phyloP scores from a whole-genome alignment of 805 yeast genomes.

The Ogataea corticis region DNA sequence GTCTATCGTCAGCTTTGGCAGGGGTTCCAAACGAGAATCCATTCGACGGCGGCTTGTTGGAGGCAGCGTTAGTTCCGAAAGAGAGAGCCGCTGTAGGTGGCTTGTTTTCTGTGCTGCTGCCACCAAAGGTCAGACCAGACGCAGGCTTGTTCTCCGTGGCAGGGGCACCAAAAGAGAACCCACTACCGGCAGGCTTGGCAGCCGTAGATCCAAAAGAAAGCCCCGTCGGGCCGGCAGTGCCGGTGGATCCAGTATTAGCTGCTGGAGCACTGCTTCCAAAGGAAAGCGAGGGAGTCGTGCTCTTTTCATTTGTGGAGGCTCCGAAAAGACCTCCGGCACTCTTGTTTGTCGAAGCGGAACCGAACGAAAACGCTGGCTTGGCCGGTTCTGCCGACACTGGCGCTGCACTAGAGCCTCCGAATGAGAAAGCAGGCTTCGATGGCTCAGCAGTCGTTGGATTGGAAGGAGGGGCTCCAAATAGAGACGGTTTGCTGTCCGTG shows the following conservation, averaged over 20 bases:
- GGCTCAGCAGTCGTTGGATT: conserved; percentile 5
- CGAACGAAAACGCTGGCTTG: conserved; percentile 6
- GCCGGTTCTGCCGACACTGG: not conserved
- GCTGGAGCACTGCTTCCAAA: conserved; percentile 2
- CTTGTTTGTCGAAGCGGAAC: not conserved
- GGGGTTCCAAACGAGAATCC: conserved; percentile 10
- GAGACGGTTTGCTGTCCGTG: conserved; percentile 18
- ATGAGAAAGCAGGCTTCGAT: conserved; percentile 13
- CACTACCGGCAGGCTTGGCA: not conserved
- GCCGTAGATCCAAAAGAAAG: not conserved
- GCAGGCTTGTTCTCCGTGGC: conserved; percentile 6
- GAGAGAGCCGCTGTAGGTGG: conserved; percentile 12
- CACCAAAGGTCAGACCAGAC: not conserved
- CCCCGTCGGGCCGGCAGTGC: not conserved
- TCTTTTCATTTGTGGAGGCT: not conserved
- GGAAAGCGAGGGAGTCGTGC: not conserved
- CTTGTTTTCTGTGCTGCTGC: not conserved
- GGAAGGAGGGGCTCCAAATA: conserved; percentile 21
- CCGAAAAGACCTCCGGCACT: not conserved
- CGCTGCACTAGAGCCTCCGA: conserved; percentile 2
- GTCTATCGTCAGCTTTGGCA: conserved; percentile 13
- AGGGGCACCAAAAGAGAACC: conserved; percentile 7
- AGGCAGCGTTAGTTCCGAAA: conserved; percentile 8
- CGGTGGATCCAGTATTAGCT: not conserved
- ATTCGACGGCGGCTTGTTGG: not conserved